These are phyloP conservation scores for Melastoma malabathricum DNA, from an alignment of 345 rosid species.

Conservation along the genomic window DNA sequence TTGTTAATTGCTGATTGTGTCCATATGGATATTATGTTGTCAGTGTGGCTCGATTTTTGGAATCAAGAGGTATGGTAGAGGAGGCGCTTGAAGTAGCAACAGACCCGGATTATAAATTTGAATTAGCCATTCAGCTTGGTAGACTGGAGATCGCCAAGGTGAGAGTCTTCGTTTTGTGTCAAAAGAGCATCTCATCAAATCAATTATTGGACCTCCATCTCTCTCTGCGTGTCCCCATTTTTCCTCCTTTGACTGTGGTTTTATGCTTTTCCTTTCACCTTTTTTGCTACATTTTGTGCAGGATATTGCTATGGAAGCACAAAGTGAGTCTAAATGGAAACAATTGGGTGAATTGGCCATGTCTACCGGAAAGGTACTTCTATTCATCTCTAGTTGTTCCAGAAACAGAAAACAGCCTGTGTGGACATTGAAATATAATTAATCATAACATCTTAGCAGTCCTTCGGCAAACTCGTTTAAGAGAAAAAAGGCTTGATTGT, in stretches of 20 bases:
- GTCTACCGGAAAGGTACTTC: conserved; percentile 84
- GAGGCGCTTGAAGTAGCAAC: conserved; percentile 97
- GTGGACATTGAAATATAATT: no score
- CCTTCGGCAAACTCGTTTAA: no score
- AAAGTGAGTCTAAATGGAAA: conserved; percentile 96
- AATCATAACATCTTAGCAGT: no score
- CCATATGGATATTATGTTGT: conserved; percentile 1
- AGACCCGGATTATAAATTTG: conserved; percentile 96
- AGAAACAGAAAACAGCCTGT: no score
- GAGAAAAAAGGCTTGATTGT: no score
- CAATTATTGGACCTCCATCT: no score
- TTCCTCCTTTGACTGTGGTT: no score
- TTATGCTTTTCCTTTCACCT: not conserved
- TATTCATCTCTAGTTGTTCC: not conserved
- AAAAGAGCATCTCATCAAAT: no score
- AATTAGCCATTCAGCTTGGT: conserved; percentile 92
- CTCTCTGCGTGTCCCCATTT: no score
- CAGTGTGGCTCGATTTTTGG: conserved; percentile 98
- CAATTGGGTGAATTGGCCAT: conserved; percentile 95
- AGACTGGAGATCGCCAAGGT: conserved; percentile 92
- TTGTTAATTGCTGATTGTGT: not conserved
- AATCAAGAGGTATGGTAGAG: conserved; percentile 96
- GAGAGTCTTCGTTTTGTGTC: conserved; percentile 4
- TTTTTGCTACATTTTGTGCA: conserved; percentile 13
- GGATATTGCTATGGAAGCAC: conserved; percentile 81